Evolutionary conservation across 257 asterid genomes (phyloP).

Genomic region (Paraleonurus japonicus): DNA sequence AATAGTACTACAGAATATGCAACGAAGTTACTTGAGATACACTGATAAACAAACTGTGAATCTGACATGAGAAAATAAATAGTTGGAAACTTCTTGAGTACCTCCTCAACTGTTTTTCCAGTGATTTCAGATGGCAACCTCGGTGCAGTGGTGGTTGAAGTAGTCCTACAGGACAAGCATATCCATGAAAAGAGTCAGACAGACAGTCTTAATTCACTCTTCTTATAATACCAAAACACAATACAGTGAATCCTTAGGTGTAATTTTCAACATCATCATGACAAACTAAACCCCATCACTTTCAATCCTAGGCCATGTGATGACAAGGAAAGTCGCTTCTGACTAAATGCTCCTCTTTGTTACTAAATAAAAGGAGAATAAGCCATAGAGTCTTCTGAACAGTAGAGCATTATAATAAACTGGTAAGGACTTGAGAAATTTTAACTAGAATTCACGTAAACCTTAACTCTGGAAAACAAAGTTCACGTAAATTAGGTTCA

Average conservation of each 20-base stretch:
- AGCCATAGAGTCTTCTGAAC: not conserved
- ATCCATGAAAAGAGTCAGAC: slow-evolving; percentile 25
- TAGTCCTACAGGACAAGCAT: slow-evolving; percentile 49
- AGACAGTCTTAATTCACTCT: slow-evolving; percentile 8
- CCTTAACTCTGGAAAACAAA: not conserved
- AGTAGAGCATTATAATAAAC: not conserved
- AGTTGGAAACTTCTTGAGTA: slow-evolving; percentile 22
- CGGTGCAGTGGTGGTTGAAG: slow-evolving; percentile 56
- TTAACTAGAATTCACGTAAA: no score
- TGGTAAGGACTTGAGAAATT: not conserved
- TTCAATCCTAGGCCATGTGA: not conserved
- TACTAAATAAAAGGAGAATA: not conserved
- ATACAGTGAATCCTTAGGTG: not conserved
- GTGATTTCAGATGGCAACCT: slow-evolving; percentile 92
- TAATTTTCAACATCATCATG: not conserved
- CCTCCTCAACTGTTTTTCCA: slow-evolving; percentile 97
- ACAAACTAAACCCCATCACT: slow-evolving; percentile 1
- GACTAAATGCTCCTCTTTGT: not conserved
- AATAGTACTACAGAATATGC: not conserved
- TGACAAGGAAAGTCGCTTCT: not conserved
- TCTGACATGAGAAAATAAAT: not conserved
- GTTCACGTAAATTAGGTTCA: not conserved
- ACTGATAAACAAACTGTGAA: not conserved
- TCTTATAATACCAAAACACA: not conserved
- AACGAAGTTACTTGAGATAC: not conserved